Evolutionary conservation across 345 rosid species (phyloP).

Genomic region (Melaleuca alternifolia): DNA sequence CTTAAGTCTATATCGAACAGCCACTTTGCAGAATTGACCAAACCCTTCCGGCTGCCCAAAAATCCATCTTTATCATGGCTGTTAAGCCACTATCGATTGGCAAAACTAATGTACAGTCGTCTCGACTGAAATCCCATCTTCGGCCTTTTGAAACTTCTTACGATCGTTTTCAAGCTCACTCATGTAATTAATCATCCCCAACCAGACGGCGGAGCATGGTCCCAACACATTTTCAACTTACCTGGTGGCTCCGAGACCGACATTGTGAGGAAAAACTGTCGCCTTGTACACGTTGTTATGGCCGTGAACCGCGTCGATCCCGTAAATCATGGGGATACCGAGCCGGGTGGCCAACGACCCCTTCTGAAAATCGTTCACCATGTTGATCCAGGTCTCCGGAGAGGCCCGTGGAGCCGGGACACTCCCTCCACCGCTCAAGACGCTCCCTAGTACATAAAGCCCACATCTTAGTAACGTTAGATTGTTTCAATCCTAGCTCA

Average conservation of each 20-base stretch:
- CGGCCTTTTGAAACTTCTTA: neutral
- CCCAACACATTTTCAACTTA: neutral
- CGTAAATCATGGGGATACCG: conserved; percentile 79
- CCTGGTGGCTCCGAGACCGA: conserved; percentile 86
- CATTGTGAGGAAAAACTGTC: conserved; percentile 80
- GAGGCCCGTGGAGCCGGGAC: conserved; percentile 35
- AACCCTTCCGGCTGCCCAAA: neutral
- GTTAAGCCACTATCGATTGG: neutral
- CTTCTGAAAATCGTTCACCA: conserved; percentile 40
- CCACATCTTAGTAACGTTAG: neutral
- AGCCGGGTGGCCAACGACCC: conserved; percentile 56
- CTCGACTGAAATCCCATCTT: neutral
- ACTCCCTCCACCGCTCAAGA: conserved; percentile 66
- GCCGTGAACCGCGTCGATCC: conserved; percentile 86
- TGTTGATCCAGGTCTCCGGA: conserved; percentile 29
- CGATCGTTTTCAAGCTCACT: neutral
- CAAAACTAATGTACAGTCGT: neutral
- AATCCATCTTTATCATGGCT: neutral
- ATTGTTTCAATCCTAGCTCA: neutral
- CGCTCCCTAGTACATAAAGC: conserved; percentile 25
- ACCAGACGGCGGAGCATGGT: neutral
- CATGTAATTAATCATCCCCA: neutral
- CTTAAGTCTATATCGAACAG: neutral
- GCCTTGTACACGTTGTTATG: conserved; percentile 73
- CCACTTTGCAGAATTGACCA: neutral